A percentile compares a stretch with the other conserved stretches of the same genome.
Conservation (phyloP, 2,329 filamentous ascomycete species). For the Alternaria tenuissima region DNA sequence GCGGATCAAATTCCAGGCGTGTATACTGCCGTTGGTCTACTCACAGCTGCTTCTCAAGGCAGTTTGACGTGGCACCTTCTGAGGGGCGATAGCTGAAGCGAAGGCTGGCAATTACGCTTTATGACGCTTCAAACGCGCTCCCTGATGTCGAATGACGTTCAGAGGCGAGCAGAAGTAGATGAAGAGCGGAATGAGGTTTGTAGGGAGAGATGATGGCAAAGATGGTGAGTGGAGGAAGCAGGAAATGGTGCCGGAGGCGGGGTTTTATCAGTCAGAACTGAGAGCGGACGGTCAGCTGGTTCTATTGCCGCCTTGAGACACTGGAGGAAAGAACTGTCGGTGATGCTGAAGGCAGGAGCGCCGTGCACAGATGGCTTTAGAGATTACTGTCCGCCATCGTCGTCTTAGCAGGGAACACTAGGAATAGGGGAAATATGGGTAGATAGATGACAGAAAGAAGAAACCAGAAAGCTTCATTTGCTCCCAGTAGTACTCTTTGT, state of each 20-base stretch:
- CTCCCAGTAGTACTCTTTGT: not conserved
- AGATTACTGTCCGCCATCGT: slow-evolving; percentile 38
- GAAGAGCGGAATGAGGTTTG: slow-evolving; percentile 8
- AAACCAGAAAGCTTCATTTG: slow-evolving; percentile 8
- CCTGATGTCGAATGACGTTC: not conserved
- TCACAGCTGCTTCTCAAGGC: not conserved
- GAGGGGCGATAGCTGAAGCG: not conserved
- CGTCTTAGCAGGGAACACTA: slow-evolving; percentile 31
- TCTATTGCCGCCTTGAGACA: slow-evolving; percentile 15
- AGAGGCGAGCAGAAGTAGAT: slow-evolving; percentile 2
- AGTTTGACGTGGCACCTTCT: not conserved
- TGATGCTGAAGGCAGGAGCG: slow-evolving; percentile 27
- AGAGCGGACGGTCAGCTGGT: slow-evolving; percentile 26
- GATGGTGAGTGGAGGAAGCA: slow-evolving; percentile 15
- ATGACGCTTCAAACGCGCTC: not conserved
- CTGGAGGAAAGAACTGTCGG: slow-evolving; percentile 23
- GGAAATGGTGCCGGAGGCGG: slow-evolving; percentile 16
- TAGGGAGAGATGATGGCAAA: slow-evolving; percentile 15
- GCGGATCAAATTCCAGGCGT: not conserved
- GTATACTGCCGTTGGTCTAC: not conserved
- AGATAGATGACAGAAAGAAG: slow-evolving; percentile 6
- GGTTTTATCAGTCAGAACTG: slow-evolving; percentile 16
- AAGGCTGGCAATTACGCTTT: not conserved
- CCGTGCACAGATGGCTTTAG: slow-evolving; percentile 29
- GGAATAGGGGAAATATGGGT: slow-evolving; percentile 2